Percentiles rank a stretch among this genome's conserved stretches.
Conservation (phyloP, 163 green algal genomes). For the Coccomyxa subellipsoidea region DNA sequence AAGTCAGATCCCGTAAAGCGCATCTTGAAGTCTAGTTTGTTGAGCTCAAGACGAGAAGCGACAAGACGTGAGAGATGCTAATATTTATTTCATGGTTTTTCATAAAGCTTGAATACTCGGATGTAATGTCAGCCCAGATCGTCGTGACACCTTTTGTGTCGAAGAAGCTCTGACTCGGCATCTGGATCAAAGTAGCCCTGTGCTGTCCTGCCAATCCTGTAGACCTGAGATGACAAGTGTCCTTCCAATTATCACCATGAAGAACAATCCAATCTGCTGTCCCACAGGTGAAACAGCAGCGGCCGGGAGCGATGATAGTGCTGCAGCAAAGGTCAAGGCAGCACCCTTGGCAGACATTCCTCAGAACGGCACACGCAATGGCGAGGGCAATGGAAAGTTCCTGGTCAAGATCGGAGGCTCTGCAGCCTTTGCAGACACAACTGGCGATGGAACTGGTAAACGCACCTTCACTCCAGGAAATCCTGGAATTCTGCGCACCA, state of each 20-base stretch:
- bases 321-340: background rate
- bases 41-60: background rate
- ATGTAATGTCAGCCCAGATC: no score
- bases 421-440: background rate
- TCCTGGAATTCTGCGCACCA: no score
- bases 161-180: background rate
- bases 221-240: no score
- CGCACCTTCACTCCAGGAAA: background rate
- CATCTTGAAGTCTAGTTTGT: background rate
- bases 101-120: no score
- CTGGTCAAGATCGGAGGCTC: background rate
- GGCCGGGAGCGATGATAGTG: background rate
- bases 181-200: no score
- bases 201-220: background rate
- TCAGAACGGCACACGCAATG: background rate
- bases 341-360: background rate
- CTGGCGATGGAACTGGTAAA: background rate
- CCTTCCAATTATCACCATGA: no score
- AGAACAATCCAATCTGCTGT: no score
- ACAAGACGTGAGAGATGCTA: no score
- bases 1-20: background rate
- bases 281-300: background rate
- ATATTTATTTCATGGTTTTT: no score
- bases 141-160: background rate
- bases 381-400: background rate